Base-by-base conservation (phyloP, 495 filamentous ascomycete species). In the Pyrenula aspistea region DNA sequence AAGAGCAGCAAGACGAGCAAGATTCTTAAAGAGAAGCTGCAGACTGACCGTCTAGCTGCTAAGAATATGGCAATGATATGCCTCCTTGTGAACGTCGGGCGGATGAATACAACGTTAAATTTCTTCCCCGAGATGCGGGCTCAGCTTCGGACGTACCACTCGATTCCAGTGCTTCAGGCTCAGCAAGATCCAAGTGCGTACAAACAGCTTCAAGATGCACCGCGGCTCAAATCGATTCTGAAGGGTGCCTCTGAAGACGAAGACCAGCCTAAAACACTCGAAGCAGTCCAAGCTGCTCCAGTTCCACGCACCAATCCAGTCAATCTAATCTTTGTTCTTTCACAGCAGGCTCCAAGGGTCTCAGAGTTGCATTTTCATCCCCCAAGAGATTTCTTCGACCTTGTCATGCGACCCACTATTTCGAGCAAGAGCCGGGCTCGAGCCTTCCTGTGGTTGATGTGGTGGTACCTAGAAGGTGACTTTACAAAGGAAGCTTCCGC, bases 81-180 rank as follows among this genome's bases (percentile, higher is more conserved):
- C 74, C 72, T 98, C 64, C 73, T 98, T 65, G 93, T 98, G 63
- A 98, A 98, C 67, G 85, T 98, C 60, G 93, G 93, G 49, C 79
- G 93, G 57, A 98, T 98, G 94, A 98, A 98, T 70, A 98, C 93
- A 15, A 98, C 93, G 0, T 74, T 98, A 22, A 98, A 98, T 68
- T 98, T 98, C 74, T 98, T 98, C 70, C 93, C 94, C 24, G 93
- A 98, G 71, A 98, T 98, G 93, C 89, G 95, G 69, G 93, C 93
- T 50, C 93, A 97, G 62, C 78, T 98, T 31, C 88, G 93, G 67
- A 98, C 93, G 55, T 98, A 97, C 73, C 93, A 98, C 70, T 91
- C 94, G 0, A 98, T 98, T 59, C 93, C 93, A 12, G 96, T 88
- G 1, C 77, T 98, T 2, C 93, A 98, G 73, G 92, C 92, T 48